Evolutionary conservation across 1,139 yeast genomes (phyloP).

Genomic region (Ogataea hybrid): DNA sequence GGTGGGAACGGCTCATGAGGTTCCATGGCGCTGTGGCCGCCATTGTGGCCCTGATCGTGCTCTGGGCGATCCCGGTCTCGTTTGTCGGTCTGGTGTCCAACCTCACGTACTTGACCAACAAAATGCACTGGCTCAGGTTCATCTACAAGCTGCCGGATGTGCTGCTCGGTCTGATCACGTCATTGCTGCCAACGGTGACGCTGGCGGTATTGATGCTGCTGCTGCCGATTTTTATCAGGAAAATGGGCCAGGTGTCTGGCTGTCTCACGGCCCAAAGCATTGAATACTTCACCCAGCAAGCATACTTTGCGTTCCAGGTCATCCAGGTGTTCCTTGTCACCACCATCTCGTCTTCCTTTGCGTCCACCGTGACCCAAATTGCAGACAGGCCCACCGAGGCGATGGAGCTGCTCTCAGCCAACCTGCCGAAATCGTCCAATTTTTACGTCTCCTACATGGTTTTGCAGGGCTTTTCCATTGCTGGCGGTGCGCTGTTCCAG

Average conservation of each 20-base stretch:
- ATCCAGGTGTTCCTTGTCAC: constrained; percentile 80
- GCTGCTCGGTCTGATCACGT: constrained; percentile 68
- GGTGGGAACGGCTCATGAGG: constrained; percentile 80
- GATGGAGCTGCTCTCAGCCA: constrained; percentile 53
- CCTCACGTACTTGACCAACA: constrained; percentile 57
- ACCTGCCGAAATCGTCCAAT: constrained; percentile 71
- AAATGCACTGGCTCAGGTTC: constrained; percentile 62
- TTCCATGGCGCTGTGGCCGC: constrained; percentile 56
- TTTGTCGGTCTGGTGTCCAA: constrained; percentile 80
- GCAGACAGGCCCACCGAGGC: constrained; percentile 53
- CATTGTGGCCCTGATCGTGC: constrained; percentile 56
- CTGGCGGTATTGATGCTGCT: constrained; percentile 69
- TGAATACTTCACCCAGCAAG: constrained; percentile 78
- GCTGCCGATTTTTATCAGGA: constrained; percentile 76
- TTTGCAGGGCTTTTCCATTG: constrained; percentile 77
- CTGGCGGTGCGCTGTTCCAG: constrained; percentile 80
- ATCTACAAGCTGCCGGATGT: constrained; percentile 58
- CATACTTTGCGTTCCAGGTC: constrained; percentile 88
- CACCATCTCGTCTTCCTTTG: constrained; percentile 78
- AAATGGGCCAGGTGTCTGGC: constrained; percentile 74
- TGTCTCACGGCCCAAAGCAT: constrained; percentile 65
- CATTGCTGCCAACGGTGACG: constrained; percentile 67
- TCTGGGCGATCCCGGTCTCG: constrained; percentile 89
- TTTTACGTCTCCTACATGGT: constrained; percentile 60
- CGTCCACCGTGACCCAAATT: constrained; percentile 62